Percentiles rank a stretch among this genome's conserved stretches.
These are phyloP conservation scores for Globisporangium middletonii DNA, from an alignment of 352 stramenopile species.

Conservation along the genomic window DNA sequence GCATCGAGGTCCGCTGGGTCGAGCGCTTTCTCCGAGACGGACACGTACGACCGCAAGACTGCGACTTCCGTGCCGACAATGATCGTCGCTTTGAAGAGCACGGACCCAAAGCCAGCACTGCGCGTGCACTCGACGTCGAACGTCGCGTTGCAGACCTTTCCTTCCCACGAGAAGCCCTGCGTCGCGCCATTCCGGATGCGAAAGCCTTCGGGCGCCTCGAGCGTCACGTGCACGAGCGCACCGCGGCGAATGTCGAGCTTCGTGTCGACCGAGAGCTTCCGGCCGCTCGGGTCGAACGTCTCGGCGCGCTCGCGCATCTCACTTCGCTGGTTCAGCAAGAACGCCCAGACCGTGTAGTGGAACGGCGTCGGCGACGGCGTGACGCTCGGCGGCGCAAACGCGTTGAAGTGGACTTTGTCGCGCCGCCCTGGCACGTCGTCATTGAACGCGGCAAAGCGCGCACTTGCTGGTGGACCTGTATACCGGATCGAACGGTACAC, in stretches of 20 bases:
- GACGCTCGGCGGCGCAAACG: slow-evolving; percentile 60
- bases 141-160: slow-evolving; percentile 50
- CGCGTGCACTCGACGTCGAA: slow-evolving; percentile 64
- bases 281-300: slow-evolving; percentile 24
- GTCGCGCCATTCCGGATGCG: slow-evolving; percentile 51
- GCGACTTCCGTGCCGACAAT: slow-evolving; percentile 66
- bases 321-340: slow-evolving; percentile 55
- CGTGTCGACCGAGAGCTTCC: slow-evolving; percentile 49
- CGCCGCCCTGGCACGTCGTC: slow-evolving; percentile 35
- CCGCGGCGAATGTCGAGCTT: slow-evolving; percentile 68
- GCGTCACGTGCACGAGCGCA: slow-evolving; percentile 64
- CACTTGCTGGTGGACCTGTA: slow-evolving; percentile 20
- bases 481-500: slow-evolving; percentile 70
- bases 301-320: slow-evolving; percentile 62
- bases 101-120: slow-evolving; percentile 38
- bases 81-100: slow-evolving; percentile 69
- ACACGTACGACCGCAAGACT: slow-evolving; percentile 65
- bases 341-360: slow-evolving; percentile 68
- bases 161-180: slow-evolving; percentile 66
- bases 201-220: slow-evolving; percentile 62
- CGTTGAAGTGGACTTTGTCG: slow-evolving; percentile 75
- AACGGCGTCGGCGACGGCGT: slow-evolving; percentile 56
- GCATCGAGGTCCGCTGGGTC: slow-evolving; percentile 38
- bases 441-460: slow-evolving; percentile 22
- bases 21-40: slow-evolving; percentile 34